Base-by-base conservation (phyloP, 148 eudicot species). In the Diospyros kaki region DNA sequence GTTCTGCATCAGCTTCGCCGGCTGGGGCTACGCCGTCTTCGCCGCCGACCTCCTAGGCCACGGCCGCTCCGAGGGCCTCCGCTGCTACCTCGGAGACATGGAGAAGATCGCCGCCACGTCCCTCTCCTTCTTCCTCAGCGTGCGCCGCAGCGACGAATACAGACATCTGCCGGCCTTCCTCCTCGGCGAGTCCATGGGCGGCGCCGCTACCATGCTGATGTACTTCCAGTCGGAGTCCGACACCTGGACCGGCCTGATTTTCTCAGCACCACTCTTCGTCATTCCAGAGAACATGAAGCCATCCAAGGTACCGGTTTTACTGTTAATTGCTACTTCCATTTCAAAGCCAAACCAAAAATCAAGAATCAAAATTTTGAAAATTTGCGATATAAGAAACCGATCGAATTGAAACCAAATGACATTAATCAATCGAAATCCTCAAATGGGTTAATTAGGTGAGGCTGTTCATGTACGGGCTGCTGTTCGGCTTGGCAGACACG, bases 11-110 rank as follows among this genome's bases (percentile, higher is more conserved):
- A 8, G 2, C 54, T 87, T 63, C 44, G 85, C 94, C 78, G 58
- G 15, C 5, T 90, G 94, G 94, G 94, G 94, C 1, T 88, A 90
- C 81, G 91, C 89, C 39, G 91, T 90, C 39, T 88, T 80, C 79
- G 89, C 89, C 59, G 91, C 91, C 9, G 94, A 90, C 11, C 78
- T 90, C 28, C 82, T 88, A 41, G 94, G 94, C 12, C 94, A 90
- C 79, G 94, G 94, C 74, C 83, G 88, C 11, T 90, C 91, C 65
- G 91, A 86, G 5, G 94, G 94, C 1, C 5, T 84, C 60, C 83
- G 76, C 0, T 74, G 91, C 67, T 90, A 90, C 82, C 71, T 90
- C 12, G 94, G 94, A 0, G 87, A 88, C 45, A 58, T 90, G 73
- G 75, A 84, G 8, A 80, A 78, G 64, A 77, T 75, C 4, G 94